Percentiles rank a stretch among this genome's conserved stretches.
These are phyloP conservation scores for Sugiyamaella marilandica DNA, from an alignment of 805 yeast species.

Conservation along the genomic window DNA sequence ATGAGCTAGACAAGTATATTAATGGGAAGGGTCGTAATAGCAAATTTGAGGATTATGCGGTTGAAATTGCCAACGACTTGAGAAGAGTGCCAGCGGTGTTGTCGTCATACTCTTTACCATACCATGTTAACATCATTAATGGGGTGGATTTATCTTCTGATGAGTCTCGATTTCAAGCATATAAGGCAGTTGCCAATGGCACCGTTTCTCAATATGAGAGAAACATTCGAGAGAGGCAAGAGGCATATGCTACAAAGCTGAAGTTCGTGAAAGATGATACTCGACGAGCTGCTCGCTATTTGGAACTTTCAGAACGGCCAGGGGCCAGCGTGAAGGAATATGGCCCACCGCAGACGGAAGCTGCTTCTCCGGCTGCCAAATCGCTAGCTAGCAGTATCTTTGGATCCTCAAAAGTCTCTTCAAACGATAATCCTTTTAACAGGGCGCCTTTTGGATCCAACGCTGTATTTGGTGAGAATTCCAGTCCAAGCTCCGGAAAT, in stretches of 20 bases:
- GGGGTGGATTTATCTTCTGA: slow-evolving; percentile 21
- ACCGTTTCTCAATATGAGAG: slow-evolving; percentile 6
- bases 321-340: slow-evolving; percentile 11
- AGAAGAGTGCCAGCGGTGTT: slow-evolving; percentile 4
- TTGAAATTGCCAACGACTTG: slow-evolving; percentile 9
- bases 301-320: slow-evolving; percentile 42
- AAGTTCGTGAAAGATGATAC: slow-evolving; percentile 38
- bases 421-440: neutral
- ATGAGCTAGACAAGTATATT: slow-evolving; percentile 5
- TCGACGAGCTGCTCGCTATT: slow-evolving; percentile 51
- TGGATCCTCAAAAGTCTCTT: neutral
- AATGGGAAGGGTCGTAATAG: neutral
- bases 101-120: slow-evolving; percentile 12
- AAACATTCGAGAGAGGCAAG: slow-evolving; percentile 29
- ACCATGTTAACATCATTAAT: slow-evolving; percentile 12
- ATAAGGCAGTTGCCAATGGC: slow-evolving; percentile 9
- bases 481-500: neutral
- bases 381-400: neutral
- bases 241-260: slow-evolving; percentile 45
- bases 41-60: slow-evolving; percentile 6
- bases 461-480: neutral
- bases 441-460: neutral
- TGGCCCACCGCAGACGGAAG: slow-evolving; percentile 1
- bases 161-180: slow-evolving; percentile 19
- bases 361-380: neutral